A percentile compares a stretch with the other conserved stretches of the same genome.
phyloP scores from a whole-genome alignment of 106 monocot genomes.

The Apostasia shenzhenica region DNA sequence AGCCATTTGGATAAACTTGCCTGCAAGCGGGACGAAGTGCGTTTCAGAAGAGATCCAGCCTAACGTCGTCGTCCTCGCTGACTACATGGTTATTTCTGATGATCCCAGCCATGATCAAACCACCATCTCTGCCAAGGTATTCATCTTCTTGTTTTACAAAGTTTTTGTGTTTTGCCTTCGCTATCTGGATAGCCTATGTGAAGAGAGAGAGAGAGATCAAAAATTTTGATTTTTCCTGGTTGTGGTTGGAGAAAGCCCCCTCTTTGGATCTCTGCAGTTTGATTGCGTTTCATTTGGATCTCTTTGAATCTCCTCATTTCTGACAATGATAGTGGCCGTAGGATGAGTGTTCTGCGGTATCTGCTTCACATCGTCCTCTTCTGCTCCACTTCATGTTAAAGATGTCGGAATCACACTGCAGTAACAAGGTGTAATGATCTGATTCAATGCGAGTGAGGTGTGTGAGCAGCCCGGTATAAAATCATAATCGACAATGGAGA shows the following conservation, averaged over 20 bases:
- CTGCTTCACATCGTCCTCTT: too few relatives aligned
- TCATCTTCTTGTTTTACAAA: background rate
- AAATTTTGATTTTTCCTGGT: background rate
- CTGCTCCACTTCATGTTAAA: too few relatives aligned
- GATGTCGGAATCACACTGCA: too few relatives aligned
- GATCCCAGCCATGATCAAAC: conserved; percentile 13
- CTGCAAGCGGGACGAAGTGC: conserved; percentile 67
- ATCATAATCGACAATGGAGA: too few relatives aligned
- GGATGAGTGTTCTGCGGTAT: too few relatives aligned
- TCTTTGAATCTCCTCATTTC: too few relatives aligned
- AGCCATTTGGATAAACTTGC: conserved; percentile 54
- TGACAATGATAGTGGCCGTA: too few relatives aligned
- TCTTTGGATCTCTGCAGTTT: too few relatives aligned
- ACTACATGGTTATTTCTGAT: conserved; percentile 48
- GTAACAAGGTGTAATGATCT: too few relatives aligned
- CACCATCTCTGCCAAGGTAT: conserved; percentile 48
- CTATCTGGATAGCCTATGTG: background rate
- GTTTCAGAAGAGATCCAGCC: conserved; percentile 87
- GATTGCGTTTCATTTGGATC: too few relatives aligned
- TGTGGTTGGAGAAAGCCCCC: background rate
- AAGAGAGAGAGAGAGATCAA: background rate
- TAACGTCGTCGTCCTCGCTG: conserved; percentile 79
- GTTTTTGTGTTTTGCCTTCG: background rate
- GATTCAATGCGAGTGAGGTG: too few relatives aligned
- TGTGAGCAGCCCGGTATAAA: too few relatives aligned